Evolutionary conservation across 2,329 filamentous ascomycete genomes (phyloP), one percentile per base, ranked within the genome.

Genomic region (Neonectria faginata): DNA sequence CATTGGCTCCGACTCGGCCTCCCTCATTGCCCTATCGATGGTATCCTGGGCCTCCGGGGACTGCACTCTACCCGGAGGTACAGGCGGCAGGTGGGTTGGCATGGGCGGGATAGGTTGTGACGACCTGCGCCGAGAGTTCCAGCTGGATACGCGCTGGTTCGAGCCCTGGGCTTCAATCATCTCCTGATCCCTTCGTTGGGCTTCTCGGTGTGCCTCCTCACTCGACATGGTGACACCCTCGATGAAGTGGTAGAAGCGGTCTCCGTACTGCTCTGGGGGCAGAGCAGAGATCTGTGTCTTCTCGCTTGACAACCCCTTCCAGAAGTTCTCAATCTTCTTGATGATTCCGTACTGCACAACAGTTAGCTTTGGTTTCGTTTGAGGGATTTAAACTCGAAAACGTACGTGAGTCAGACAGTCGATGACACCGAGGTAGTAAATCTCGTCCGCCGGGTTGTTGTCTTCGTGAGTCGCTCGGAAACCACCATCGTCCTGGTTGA

Each of bases 391-490:
- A 47, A 27, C 48, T 14, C 3, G 22, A 7, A 36, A 57, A 88
- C 92, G 88, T 86, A 97, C 94, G 78, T 97, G 93, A 73, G 96
- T 99, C 74, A 99, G 84, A 79, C 96, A 99, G 80, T 99, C 96
- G 78, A 99, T 99, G 73, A 99, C 97, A 39, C 96, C 97, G 8
- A 99, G 88, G 77, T 99, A 99, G 80, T 99, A 99, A 45, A 99
- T 94, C 80, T 97, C 93, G 59, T 97, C 93, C 2, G 91, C 94
- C 1, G 92, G 89, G 16, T 84, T 82, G 67, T 97, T 91, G 79
- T 97, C 90, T 78, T 97, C 94, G 75, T 97, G 94, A 1, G 96
- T 98, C 12, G 96, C 95, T 71, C 91, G 87, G 79, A 97, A 94
- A 3, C 96, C 96, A 53, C 96, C 96, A 75, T 98, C 95, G 71